A percentile compares a stretch with the other conserved stretches of the same genome.
Conservation (phyloP, 2,329 filamentous ascomycete species). For the Diaporthe citriasiana region DNA sequence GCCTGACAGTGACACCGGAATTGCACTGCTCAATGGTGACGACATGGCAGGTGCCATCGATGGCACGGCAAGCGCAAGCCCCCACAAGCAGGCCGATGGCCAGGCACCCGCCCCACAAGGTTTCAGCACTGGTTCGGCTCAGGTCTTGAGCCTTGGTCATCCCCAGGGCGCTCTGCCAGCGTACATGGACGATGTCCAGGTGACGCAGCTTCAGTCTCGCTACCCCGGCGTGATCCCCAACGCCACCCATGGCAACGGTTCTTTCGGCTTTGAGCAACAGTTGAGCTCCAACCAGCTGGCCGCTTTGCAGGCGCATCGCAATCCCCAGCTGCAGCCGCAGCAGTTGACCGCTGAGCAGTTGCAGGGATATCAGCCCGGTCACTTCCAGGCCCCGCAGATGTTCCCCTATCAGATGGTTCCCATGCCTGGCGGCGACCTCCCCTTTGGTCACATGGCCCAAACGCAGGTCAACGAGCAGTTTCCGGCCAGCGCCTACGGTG, state of each 20-base stretch:
- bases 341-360: neutral
- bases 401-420: neutral
- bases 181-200: neutral
- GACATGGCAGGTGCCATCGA: neutral
- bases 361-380: neutral
- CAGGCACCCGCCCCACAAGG: neutral
- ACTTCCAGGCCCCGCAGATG: neutral
- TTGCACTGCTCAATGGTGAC: neutral
- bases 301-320: neutral
- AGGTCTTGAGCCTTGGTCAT: neutral
- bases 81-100: neutral
- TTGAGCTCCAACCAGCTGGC: neutral
- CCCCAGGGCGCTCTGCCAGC: neutral
- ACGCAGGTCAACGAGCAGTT: conserved; percentile 15
- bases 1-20: neutral
- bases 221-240: too few relatives aligned
- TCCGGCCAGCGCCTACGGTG: neutral
- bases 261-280: neutral
- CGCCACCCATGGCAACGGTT: too few relatives aligned
- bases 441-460: neutral
- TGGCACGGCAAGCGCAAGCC: neutral
- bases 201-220: conserved; percentile 9
- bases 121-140: neutral
- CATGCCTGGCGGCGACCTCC: neutral
- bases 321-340: neutral